Base-by-base conservation (phyloP, 345 rosid species). In the Moringa oleifera region DNA sequence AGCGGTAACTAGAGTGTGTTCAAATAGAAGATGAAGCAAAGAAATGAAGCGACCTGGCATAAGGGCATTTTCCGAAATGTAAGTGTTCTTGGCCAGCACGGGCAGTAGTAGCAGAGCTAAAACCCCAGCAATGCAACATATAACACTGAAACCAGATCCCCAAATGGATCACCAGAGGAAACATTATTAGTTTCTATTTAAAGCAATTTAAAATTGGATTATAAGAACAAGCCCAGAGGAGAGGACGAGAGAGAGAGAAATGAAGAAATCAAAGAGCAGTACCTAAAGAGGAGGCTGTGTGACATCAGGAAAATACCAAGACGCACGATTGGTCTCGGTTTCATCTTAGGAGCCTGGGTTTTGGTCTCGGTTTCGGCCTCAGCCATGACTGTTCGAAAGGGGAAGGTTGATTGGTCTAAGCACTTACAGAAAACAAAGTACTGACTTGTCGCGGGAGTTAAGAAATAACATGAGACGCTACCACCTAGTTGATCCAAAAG, bases 11-110 rank as follows among this genome's bases (percentile, higher is more conserved):
- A 50, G 18, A 5, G 37, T 50, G 16, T 7, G 55, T 51, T 11
- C 22, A 25, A 28, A 23, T 23, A 52, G 47, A 37, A 31, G 45
- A 24, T 18, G 47, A 46, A 57, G 33, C 19, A 41, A 41, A 65
- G 37, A 51, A 62, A 58, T 31, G 69, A n/a, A 60, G n/a, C 7
- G 33, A 93, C 99, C 96, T 77, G 97, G 97, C 96, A 94, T 86
- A 63, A 94, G 87, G 55, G 97, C 99, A 69, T 94, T 94, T 82
- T 94, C 99, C 22, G 99, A 94, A 62, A 88, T 82, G 82, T 90
- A 85, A 65, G 99, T 88, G 84, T 81, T 94, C 86, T 90, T 90
- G 55, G 96, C 96, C 25, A 94, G 85, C 25, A 86, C 79, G 28
- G 99, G 97, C 12, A 94, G 75, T 24, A 86, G 71, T 28, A 94